Conservation (phyloP, 2,329 filamentous ascomycete genomes). For the Xenosphaeropsis pyriputrescens region DNA sequence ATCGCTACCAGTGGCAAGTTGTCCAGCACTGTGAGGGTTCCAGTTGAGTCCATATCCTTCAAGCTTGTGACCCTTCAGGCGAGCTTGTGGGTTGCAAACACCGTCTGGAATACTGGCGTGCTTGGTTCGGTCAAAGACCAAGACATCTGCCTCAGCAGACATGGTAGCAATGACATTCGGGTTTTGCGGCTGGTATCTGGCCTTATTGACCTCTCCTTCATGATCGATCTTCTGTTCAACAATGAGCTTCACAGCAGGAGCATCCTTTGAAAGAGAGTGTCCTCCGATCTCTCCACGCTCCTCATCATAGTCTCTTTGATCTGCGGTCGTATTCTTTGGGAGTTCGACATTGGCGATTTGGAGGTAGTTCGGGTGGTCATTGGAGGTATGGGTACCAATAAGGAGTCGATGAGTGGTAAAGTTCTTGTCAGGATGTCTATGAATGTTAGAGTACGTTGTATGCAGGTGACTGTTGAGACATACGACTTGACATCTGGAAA, state of each 20-base stretch:
- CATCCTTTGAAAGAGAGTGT: constrained; percentile 65
- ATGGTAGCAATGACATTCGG: constrained; percentile 92
- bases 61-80: constrained; percentile 67
- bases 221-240: constrained; percentile 95
- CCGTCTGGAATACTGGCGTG: constrained; percentile 67
- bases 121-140: constrained; percentile 94
- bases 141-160: constrained; percentile 71
- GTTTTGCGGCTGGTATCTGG: constrained; percentile 93
- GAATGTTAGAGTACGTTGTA: constrained; percentile 1
- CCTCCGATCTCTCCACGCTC: constrained; percentile 87
- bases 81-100: constrained; percentile 66
- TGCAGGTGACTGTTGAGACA: constrained; percentile 11
- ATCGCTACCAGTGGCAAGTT: constrained; percentile 80
- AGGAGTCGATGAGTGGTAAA: constrained; percentile 79
- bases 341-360: constrained; percentile 92
- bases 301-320: constrained; percentile 78
- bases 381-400: constrained; percentile 88
- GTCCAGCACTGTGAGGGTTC: constrained; percentile 73
- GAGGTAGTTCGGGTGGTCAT: constrained; percentile 74
- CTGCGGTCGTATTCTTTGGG: constrained; percentile 61
- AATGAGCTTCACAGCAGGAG: constrained; percentile 67
- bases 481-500: constrained; percentile 83
- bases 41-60: constrained; percentile 91
- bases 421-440: constrained; percentile 64
- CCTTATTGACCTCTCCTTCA: constrained; percentile 95